These are phyloP conservation scores for Fomitiporia mediterranea DNA, from an alignment of 1,284 basidiomycete genomes.

Conservation along the genomic window DNA sequence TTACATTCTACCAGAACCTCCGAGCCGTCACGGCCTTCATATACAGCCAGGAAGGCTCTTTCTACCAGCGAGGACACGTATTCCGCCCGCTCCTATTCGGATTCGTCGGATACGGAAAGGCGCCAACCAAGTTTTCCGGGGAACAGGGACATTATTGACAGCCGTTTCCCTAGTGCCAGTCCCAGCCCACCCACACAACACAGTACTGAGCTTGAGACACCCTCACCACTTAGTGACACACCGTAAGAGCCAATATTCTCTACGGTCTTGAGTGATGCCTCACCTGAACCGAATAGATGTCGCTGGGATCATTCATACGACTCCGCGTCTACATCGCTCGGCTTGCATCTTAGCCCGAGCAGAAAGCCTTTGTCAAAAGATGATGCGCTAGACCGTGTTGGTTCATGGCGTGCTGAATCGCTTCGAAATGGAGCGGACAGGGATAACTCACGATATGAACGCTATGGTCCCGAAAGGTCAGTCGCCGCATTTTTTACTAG, in stretches of 20 bases:
- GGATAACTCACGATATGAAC: not conserved
- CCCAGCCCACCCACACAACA: slow-evolving; percentile 14
- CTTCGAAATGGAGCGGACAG: not conserved
- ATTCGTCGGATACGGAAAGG: slow-evolving; percentile 16
- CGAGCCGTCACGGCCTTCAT: too few species aligned
- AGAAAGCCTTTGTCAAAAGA: not conserved
- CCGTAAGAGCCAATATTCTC: too few species aligned
- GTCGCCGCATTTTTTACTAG: not conserved
- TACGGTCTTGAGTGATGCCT: too few species aligned
- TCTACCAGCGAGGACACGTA: not conserved
- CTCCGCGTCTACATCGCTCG: slow-evolving; percentile 8
- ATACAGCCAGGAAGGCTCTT: not conserved
- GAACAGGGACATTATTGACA: slow-evolving; percentile 17
- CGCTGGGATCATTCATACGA: slow-evolving; percentile 3
- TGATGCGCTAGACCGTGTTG: slow-evolving; percentile 6
- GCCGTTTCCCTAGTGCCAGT: slow-evolving; percentile 2
- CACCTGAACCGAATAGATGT: not conserved
- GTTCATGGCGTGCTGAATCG: slow-evolving; percentile 10
- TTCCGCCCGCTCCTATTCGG: not conserved
- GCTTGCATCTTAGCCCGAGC: slow-evolving; percentile 1
- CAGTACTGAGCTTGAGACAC: slow-evolving; percentile 4
- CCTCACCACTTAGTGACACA: slow-evolving; percentile 3
- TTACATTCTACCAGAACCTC: not conserved
- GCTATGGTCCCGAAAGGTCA: not conserved
- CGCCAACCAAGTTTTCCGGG: slow-evolving; percentile 18